Percentiles rank a stretch among this genome's conserved stretches.
phyloP scores from a whole-genome alignment of 2,329 filamentous ascomycete species.

The Beauveria varroae region DNA sequence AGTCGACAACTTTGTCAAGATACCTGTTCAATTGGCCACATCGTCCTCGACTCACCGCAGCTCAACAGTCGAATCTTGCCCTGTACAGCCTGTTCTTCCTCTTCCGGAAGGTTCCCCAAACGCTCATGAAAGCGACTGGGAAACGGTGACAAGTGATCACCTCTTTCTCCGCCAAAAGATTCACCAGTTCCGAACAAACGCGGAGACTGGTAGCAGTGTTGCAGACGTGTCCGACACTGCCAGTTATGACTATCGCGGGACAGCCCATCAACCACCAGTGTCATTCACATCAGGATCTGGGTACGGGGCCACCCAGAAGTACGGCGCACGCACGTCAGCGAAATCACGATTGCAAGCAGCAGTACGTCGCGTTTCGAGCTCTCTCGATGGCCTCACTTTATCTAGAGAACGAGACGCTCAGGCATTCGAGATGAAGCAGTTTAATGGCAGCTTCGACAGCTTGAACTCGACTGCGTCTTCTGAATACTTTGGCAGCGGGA shows the following conservation, averaged over 20 bases:
- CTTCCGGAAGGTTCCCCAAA: conserved; percentile 3
- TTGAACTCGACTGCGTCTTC: conserved; percentile 21
- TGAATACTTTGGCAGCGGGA: conserved; percentile 4
- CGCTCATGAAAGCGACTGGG: conserved; percentile 27
- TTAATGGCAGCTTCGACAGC: conserved; percentile 24
- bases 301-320: background rate
- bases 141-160: conserved; percentile 27
- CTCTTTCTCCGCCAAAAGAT: background rate
- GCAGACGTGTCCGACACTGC: conserved; percentile 35
- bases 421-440: conserved; percentile 18
- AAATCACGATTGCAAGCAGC: background rate
- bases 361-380: conserved; percentile 11
- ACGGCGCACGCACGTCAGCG: background rate
- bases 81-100: background rate
- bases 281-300: background rate
- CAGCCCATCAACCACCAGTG: background rate
- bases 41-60: background rate
- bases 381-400: background rate
- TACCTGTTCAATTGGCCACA: conserved; percentile 19
- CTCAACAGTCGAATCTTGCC: background rate
- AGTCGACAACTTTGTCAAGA: conserved; percentile 31
- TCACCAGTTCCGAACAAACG: background rate
- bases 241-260: background rate
- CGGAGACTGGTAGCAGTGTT: conserved; percentile 33
- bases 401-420: conserved; percentile 1